Evolutionary conservation across 768 basidiomycete genomes (phyloP), one percentile per base, ranked within the genome.

Genomic region (Boletus huronensis): DNA sequence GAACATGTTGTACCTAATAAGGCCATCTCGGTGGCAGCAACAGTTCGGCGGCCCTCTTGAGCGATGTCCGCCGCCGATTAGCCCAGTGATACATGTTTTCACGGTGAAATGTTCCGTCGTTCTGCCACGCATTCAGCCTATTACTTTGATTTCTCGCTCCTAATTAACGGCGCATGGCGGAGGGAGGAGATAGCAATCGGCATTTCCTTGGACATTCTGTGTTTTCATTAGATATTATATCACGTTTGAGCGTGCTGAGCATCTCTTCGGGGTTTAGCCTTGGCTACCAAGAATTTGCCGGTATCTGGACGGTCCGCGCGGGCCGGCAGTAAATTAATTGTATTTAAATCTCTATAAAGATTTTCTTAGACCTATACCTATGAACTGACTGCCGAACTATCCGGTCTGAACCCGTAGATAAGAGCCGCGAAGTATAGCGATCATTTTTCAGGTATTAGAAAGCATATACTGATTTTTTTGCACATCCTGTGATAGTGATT

Each of bases 1-100:
- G 21, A 53, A 54, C 51, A 35, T 62, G 59, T 9, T 46, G 50
- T 50, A 50, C 48, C 40, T 48, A 25, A 17, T 39, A 46, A 36
- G 36, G 16, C n/a, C 21, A 45, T 34, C 48, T 40, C 32, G 26
- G 25, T 32, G 23, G 23, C 17, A 25, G 17, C 31, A 46, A 32
- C 14, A 16, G 17, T 7, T 26, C 34, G 47, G 47, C 32, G 26
- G 26, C 50, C 53, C 26, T 17, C 25, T 53, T 32, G 59, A 45
- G 46, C 46, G 45, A 63, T 49, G 31, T 54, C 64, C 62, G 62
- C 60, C 60, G 56, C 43, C 55, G 53, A 64, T 53, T 50, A 41
- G 44, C 34, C 35, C 21, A 10, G 43, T 31, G 16, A 42, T 29
- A 29, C 29, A 2, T 21, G 2, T 23, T 42, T 49, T 44, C 39